Evolutionary conservation across 768 basidiomycete genomes (phyloP).

Genomic region (Tulasnella calospora): DNA sequence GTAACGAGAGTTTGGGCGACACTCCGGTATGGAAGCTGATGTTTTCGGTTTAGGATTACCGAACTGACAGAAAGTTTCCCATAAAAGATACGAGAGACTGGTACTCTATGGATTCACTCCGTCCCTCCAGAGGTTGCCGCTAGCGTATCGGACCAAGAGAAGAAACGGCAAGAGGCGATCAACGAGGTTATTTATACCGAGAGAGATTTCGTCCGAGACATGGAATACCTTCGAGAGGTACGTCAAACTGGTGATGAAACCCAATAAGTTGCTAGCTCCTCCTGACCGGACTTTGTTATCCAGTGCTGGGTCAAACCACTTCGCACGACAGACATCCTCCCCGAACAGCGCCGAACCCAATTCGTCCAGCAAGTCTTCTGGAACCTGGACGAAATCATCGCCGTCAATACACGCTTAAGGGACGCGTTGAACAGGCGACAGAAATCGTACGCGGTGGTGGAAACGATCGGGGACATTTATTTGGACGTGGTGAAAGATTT

Average conservation of each 20-base stretch:
- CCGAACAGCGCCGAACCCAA: constrained; percentile 66
- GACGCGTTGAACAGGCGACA: constrained; percentile 93
- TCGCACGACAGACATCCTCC: constrained; percentile 69
- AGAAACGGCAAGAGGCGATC: constrained; percentile 95
- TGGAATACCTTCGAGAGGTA: constrained; percentile 96
- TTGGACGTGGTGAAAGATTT: constrained; percentile 83
- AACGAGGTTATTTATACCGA: constrained; percentile 95
- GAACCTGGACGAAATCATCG: constrained; percentile 92
- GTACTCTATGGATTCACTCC: constrained; percentile 91
- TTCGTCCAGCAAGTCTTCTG: constrained; percentile 96
- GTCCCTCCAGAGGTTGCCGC: constrained; percentile 92
- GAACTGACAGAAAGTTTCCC: background rate
- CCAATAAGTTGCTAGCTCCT: too few species aligned
- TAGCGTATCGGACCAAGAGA: constrained; percentile 87
- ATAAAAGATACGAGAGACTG: constrained; percentile 51
- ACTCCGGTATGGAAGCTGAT: constrained; percentile 48
- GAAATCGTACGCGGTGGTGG: constrained; percentile 90
- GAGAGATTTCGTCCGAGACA: constrained; percentile 93
- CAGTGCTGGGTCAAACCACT: constrained; percentile 76
- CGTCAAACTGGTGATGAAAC: too few species aligned
- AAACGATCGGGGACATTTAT: constrained; percentile 85
- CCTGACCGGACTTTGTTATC: background rate
- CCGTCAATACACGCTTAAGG: constrained; percentile 83
- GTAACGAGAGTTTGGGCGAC: constrained; percentile 75
- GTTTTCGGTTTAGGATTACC: background rate